A percentile compares a stretch with the other conserved stretches of the same genome.
phyloP scores from a whole-genome alignment of 305 asterid genomes.

The Vinca major region DNA sequence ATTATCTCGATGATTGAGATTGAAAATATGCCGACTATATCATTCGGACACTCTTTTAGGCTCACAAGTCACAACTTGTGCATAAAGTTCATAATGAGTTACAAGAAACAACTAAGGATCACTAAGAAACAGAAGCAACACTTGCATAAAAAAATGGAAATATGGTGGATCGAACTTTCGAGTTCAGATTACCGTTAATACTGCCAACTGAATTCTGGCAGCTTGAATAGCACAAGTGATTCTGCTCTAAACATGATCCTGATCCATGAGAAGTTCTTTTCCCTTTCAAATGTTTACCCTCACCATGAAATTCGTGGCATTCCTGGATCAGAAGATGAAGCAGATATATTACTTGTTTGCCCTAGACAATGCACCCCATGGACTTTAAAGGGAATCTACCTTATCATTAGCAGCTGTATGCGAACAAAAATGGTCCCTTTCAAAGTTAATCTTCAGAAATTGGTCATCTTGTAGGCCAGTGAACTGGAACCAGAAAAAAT shows the following conservation, averaged over 20 bases:
- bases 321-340: conserved; percentile 20
- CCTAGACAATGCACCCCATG: conserved; percentile 17
- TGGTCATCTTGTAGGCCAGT: conserved; percentile 27
- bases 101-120: neutral
- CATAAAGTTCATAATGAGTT: neutral
- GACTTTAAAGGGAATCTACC: conserved; percentile 19
- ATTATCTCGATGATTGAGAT: neutral
- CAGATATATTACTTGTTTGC: conserved; percentile 15
- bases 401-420: conserved; percentile 21
- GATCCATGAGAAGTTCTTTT: conserved; percentile 16
- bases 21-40: neutral
- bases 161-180: neutral
- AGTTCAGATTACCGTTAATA: conserved; percentile 19
- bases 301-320: conserved; percentile 16
- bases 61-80: neutral
- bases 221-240: conserved; percentile 5
- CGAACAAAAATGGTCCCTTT: conserved; percentile 13
- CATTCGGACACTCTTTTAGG: neutral
- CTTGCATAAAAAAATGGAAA: neutral
- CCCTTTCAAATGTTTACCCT: conserved; percentile 23
- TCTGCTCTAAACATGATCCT: conserved; percentile 11
- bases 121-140: neutral
- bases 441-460: conserved; percentile 25
- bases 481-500: conserved; percentile 20
- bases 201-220: conserved; percentile 8